Evolutionary conservation across 2,329 filamentous ascomycete species (phyloP), one percentile per base, ranked within the genome.

Genomic region (Escovopsis sp.): DNA sequence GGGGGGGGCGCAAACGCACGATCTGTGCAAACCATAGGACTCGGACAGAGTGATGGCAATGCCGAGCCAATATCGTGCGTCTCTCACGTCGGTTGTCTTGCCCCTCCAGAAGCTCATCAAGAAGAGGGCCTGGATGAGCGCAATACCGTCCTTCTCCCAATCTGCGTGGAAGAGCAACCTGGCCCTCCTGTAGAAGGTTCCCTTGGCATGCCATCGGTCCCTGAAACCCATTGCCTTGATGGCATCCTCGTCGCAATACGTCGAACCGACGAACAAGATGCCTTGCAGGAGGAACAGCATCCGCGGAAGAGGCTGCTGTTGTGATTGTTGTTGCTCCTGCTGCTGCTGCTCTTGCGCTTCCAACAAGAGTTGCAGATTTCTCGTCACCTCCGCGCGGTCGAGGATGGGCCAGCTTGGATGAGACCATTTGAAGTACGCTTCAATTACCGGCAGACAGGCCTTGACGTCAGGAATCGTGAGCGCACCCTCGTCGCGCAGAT

Each of bases 341-440:
- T 23, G 21, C 21, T 25, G 21, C 3, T 25, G 21, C 21, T 25
- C 8, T 11, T 25, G 21, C 4, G 68, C 69, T 3, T 70, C 52
- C 2, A 51, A 57, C 9, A 57, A 55, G 9, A 54, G 51, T 7
- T 48, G 49, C 27, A 66, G 59, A 2, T 51, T 49, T 3, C 51
- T 47, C 36, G 59, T 54, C 8, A 69, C 51, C 0, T 61, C 57
- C 1, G 52, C 50, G 4, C 65, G 58, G 41, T 72, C 65, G 1
- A 73, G 43, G 11, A 73, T 58, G 0, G 69, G 66, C 33, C 71
- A 73, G 36, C 65, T 66, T 0, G 69, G 66, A 41, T 73, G 69
- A 35, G 71, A 72, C 61, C 66, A 69, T 16, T 56, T 52, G 36
- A 73, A 72, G 49, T 71, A 73, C 0, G 67, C 66, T 14, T 60